A percentile compares a stretch with the other conserved stretches of the same genome.
These are phyloP conservation scores for Cruciata laevipes DNA, from an alignment of 257 asterid genomes.

Conservation along the genomic window DNA sequence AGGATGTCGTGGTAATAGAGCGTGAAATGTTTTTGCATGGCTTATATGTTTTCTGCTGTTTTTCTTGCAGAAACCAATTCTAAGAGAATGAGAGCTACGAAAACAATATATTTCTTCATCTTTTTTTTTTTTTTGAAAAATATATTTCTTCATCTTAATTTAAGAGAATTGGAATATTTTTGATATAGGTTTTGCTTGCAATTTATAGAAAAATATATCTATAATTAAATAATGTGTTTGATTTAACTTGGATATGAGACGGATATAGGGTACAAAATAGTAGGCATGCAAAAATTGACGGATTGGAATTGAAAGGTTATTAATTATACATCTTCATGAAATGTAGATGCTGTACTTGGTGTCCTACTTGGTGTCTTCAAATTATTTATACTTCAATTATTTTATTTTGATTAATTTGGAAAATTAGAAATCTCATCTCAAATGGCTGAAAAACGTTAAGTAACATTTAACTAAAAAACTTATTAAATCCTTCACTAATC, in stretches of 20 bases:
- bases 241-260: neutral
- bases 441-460: no score
- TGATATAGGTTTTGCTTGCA: neutral
- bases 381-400: no score
- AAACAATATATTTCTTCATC: constrained; percentile 10
- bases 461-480: no score
- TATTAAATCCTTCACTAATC: no score
- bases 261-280: neutral
- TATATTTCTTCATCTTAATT: no score
- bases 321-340: neutral
- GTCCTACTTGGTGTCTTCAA: constrained; percentile 7
- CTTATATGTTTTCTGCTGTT: constrained; percentile 14
- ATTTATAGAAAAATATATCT: neutral
- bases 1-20: constrained; percentile 55
- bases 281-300: neutral
- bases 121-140: no score
- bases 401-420: no score
- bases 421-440: no score
- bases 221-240: neutral
- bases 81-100: constrained; percentile 20
- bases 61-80: constrained; percentile 1
- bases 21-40: constrained; percentile 51
- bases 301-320: neutral
- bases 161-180: neutral
- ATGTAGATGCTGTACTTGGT: neutral